Evolutionary conservation across 208 protist species (phyloP), one percentile per base, ranked within the genome.

Genomic region (Leishmania amazonensis): DNA sequence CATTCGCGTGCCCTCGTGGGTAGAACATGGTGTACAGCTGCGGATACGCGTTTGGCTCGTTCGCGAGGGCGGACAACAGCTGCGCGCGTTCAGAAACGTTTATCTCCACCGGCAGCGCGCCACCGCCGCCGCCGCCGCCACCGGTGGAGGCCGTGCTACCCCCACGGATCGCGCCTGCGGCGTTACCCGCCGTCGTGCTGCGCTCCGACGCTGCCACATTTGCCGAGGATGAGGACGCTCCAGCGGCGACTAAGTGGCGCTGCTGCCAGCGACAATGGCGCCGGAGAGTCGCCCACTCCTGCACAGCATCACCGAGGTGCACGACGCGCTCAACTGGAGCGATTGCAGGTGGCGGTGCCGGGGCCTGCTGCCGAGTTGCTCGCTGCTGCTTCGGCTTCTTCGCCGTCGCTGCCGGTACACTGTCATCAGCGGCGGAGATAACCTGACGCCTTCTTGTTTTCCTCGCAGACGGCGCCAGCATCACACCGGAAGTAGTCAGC

Each of bases 1-100:
- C 75, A 38, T 67, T 65, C 6, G 64, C 45, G 64, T 83, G 78
- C 21, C 75, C 67, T 60, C 38, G 35, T 21, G 49, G 60, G 70
- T 82, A 79, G 62, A 85, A 85, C 42, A 85, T n/a, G 42, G 68
- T 38, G 81, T 83, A 75, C 4, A 88, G 85, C 53, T 85, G 80
- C 64, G 85, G 85, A 71, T 84, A 85, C 3, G 47, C 51, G 11
- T 57, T 54, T 0, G 78, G 64, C 4, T 80, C 81, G 54, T 70
- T 77, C 8, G 70, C 57, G 38, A 85, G 31, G 9, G 62, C 54
- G 19, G 81, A 75, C 13, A 88, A 47, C 47, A 88, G 71, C 42
- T 77, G 38, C 53, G 81, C 47, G 38, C 81, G 85, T 53, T 88
- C 81, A 4, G 74, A 78, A 64, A 60, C 28, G 47, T 5, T 60